phyloP scores from a whole-genome alignment of 805 yeast species.

The Grigorovia jiainica region DNA sequence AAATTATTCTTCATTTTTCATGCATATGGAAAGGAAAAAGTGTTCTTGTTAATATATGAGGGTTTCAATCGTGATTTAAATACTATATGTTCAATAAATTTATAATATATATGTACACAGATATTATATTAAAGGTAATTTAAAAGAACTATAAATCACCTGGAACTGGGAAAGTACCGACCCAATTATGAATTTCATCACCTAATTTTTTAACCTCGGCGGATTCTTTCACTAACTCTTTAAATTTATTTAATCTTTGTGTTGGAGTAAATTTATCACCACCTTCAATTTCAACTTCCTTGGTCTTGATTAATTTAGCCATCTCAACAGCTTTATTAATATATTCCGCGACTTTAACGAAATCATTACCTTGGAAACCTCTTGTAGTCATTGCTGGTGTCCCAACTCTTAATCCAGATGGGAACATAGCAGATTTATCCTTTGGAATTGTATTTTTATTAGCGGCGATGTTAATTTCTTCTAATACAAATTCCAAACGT shows the following conservation, averaged over 20 bases:
- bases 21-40: too few relatives aligned
- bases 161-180: conserved; percentile 73
- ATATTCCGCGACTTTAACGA: conserved; percentile 67
- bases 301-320: conserved; percentile 49
- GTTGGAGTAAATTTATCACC: conserved; percentile 56
- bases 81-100: not conserved
- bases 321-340: conserved; percentile 71
- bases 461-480: conserved; percentile 84
- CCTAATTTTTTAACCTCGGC: conserved; percentile 51
- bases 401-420: conserved; percentile 94
- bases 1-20: too few relatives aligned
- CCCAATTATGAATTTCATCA: conserved; percentile 65
- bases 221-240: conserved; percentile 55
- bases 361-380: conserved; percentile 74
- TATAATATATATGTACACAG: not conserved
- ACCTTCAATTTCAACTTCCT: conserved; percentile 33
- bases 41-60: not conserved
- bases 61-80: not conserved
- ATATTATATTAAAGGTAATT: not conserved
- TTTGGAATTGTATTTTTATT: conserved; percentile 96
- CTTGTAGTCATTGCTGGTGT: conserved; percentile 99
- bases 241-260: conserved; percentile 58
- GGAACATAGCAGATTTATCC: conserved; percentile 90
- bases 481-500: conserved; percentile 82
- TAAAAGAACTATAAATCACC: conserved; percentile 65